phyloP scores from a whole-genome alignment of 208 protist genomes.

The Leishmania lainsoni region DNA sequence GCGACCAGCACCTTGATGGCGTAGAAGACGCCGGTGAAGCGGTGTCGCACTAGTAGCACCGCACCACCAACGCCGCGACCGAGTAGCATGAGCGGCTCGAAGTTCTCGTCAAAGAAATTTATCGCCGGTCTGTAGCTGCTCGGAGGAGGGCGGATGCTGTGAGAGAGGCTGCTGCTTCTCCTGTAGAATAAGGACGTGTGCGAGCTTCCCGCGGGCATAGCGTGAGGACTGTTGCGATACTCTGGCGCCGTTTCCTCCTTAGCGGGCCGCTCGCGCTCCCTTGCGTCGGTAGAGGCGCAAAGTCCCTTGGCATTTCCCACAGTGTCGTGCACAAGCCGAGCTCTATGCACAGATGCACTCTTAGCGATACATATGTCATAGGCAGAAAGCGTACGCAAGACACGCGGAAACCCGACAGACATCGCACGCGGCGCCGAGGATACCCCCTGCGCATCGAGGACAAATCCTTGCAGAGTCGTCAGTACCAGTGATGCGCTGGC shows the following conservation, averaged over 20 bases:
- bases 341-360: neutral
- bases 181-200: slow-evolving; percentile 13
- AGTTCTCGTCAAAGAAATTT: slow-evolving; percentile 91
- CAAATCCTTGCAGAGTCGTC: slow-evolving; percentile 15
- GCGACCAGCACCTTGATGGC: slow-evolving; percentile 85
- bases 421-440: neutral
- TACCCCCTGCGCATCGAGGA: neutral
- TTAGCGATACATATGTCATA: slow-evolving; percentile 8
- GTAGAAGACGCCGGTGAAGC: slow-evolving; percentile 80
- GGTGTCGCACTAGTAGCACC: slow-evolving; percentile 76
- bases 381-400: slow-evolving; percentile 16
- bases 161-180: slow-evolving; percentile 11
- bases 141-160: slow-evolving; percentile 20
- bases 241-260: too few species aligned
- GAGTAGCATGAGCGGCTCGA: slow-evolving; percentile 67
- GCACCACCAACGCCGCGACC: slow-evolving; percentile 75
- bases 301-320: neutral
- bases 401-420: slow-evolving; percentile 3
- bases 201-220: neutral
- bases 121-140: slow-evolving; percentile 16
- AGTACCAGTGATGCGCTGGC: neutral
- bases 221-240: neutral
- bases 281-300: neutral
- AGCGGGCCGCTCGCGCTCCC: neutral
- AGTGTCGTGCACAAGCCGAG: neutral